A percentile compares a stretch with the other conserved stretches of the same genome.
These are phyloP conservation scores for Debaryomyces tyrocola DNA, from an alignment of 805 yeast genomes.

Conservation along the genomic window DNA sequence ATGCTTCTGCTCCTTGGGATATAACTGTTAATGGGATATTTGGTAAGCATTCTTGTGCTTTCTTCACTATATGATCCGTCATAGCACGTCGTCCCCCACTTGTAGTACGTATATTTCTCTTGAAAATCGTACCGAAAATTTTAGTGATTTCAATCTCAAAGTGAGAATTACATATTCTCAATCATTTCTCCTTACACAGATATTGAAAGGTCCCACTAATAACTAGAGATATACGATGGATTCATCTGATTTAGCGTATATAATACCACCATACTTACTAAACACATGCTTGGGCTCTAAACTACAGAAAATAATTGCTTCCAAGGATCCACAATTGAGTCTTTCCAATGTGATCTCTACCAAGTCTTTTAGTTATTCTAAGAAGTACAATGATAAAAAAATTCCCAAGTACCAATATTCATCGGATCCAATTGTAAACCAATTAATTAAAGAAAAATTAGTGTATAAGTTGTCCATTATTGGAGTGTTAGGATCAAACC, in stretches of 20 bases:
- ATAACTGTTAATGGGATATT: slow-evolving; percentile 53
- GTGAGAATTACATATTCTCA: too few relatives aligned
- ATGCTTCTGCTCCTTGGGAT: slow-evolving; percentile 92
- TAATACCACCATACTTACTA: slow-evolving; percentile 45
- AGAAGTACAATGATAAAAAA: slow-evolving; percentile 9
- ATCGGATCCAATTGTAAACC: slow-evolving; percentile 30
- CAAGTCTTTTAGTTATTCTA: slow-evolving; percentile 24
- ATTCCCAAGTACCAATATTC: slow-evolving; percentile 19
- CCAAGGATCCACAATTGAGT: slow-evolving; percentile 24
- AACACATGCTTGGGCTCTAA: slow-evolving; percentile 36
- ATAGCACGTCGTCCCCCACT: slow-evolving; percentile 25
- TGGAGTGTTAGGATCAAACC: slow-evolving; percentile 36
- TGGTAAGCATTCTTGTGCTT: slow-evolving; percentile 44
- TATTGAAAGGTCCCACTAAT: too few relatives aligned
- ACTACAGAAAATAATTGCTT: slow-evolving; percentile 24
- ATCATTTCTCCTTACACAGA: too few relatives aligned
- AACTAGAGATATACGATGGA: slow-evolving; percentile 4
- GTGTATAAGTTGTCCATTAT: slow-evolving; percentile 33
- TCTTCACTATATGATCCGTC: slow-evolving; percentile 53
- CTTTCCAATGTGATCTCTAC: slow-evolving; percentile 25
- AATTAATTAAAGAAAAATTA: slow-evolving; percentile 32
- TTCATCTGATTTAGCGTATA: slow-evolving; percentile 23
- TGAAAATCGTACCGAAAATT: too few relatives aligned
- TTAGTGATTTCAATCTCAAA: too few relatives aligned
- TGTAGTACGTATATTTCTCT: background rate